Base-by-base conservation (phyloP, 768 basidiomycete genomes). In the Boletus rex-veris region DNA sequence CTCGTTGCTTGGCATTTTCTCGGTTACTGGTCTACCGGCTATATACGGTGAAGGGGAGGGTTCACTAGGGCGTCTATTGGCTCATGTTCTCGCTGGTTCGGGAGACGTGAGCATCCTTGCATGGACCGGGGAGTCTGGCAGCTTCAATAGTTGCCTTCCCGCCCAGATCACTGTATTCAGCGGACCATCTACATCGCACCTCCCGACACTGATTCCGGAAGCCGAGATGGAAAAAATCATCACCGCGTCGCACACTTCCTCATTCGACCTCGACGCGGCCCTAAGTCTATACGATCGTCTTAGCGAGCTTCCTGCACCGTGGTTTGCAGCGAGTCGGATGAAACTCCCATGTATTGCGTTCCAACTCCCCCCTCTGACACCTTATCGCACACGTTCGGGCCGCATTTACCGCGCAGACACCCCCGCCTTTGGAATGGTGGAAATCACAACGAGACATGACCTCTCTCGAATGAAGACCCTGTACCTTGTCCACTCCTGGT, bases 401-500 rank as follows among this genome's bases (percentile, higher is more conserved):
- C 45, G 7, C 3, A 4, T 53, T n/a, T 56, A 54, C n/a, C 39
- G 28, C 7, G 33, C 5, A 11, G 12, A 46, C 1, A 26, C 38
- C 2, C 14, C 8, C 1, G 26, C n/a, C 4, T 50, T 55, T n/a
- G 51, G 51, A 7, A 31, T 7, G 18, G 38, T 55, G 19, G 45
- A 53, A 3, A 42, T 55, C 16, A 36, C 14, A 7, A 46, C 44
- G 5, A 54, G 7, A 30, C 26, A 31, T 1, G 26, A 53, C 14
- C 16, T 42, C 8, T 46, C 40, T 37, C 19, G 33, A 11, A 8
- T 55, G 9, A 35, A 24, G 0, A 5, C 33, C 16, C 19, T 55
- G 3, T 54, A 42, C 33, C 51, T 55, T 3, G 31, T 56, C 31
- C 51, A 56, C 12, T 40, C 54, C 2, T 53, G 54, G 54, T 21